Evolutionary conservation across 768 basidiomycete species (phyloP).

Genomic region (Serpula lacrymans): DNA sequence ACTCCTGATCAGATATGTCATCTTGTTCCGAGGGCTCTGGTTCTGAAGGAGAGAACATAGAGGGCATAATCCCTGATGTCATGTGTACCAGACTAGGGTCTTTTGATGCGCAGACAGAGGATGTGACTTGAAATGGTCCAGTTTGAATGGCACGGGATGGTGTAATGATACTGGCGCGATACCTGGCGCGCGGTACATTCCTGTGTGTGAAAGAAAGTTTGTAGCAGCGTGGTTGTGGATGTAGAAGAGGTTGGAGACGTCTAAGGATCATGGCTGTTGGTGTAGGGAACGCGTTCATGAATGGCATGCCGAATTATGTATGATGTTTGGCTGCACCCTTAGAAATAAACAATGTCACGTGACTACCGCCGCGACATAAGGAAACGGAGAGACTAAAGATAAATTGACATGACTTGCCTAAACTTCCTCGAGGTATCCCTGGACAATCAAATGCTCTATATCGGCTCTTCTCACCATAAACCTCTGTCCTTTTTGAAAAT

Average conservation of each 20-base stretch:
- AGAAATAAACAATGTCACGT: slow-evolving; percentile 17
- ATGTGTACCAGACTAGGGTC: not conserved
- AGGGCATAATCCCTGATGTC: slow-evolving; percentile 10
- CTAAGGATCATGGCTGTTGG: too few species aligned
- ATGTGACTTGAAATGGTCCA: too few species aligned
- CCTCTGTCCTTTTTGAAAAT: slow-evolving; percentile 86
- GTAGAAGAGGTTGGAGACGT: slow-evolving; percentile 7
- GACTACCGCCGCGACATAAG: not conserved
- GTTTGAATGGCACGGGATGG: not conserved
- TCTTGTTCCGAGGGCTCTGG: slow-evolving; percentile 14
- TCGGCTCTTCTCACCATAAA: slow-evolving; percentile 86
- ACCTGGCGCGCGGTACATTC: too few species aligned
- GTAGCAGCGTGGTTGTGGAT: slow-evolving; percentile 31
- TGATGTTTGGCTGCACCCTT: slow-evolving; percentile 25
- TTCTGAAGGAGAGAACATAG: slow-evolving; percentile 19
- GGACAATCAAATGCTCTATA: slow-evolving; percentile 91
- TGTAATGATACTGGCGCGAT: too few species aligned
- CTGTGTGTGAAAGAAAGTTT: too few species aligned
- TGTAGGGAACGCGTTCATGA: too few species aligned
- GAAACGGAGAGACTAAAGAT: not conserved
- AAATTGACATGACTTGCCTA: slow-evolving; percentile 24
- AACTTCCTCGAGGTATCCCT: slow-evolving; percentile 90
- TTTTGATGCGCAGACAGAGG: too few species aligned
- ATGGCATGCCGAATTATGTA: not conserved
- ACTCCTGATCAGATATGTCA: slow-evolving; percentile 63